Conservation (phyloP, 208 protist species). For the Naegleria fowleri region DNA sequence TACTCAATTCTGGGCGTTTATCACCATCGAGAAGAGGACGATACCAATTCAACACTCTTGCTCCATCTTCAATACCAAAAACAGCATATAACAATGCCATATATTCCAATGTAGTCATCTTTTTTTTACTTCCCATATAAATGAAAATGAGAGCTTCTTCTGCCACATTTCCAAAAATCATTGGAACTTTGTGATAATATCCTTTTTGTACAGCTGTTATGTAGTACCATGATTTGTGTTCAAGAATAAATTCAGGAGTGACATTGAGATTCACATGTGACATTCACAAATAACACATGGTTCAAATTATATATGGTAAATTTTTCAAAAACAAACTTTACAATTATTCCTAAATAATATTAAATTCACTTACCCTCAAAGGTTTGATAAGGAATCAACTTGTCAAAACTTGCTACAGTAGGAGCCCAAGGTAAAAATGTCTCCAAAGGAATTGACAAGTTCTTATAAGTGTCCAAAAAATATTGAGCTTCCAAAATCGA, state of each 20-base stretch:
- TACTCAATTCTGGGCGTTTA: neutral
- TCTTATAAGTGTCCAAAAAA: neutral
- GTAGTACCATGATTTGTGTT: constrained; percentile 20
- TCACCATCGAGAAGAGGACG: neutral
- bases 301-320: no score
- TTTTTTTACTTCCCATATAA: neutral
- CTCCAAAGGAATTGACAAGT: neutral
- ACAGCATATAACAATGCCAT: neutral
- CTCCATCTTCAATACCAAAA: neutral
- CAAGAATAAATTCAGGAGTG: no score
- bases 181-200: constrained; percentile 23
- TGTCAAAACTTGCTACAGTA: neutral
- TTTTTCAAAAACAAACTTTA: no score
- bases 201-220: neutral
- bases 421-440: constrained; percentile 30
- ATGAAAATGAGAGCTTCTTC: constrained; percentile 20
- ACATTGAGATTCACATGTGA: no score
- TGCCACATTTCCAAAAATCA: constrained; percentile 29
- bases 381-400: neutral
- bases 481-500: neutral
- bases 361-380: neutral
- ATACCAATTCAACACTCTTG: neutral
- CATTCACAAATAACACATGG: no score
- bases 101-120: constrained; percentile 11
- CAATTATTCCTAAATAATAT: neutral